Evolutionary conservation across 164 flowering plant species (phyloP).

Genomic region (Chimonanthus praecox): DNA sequence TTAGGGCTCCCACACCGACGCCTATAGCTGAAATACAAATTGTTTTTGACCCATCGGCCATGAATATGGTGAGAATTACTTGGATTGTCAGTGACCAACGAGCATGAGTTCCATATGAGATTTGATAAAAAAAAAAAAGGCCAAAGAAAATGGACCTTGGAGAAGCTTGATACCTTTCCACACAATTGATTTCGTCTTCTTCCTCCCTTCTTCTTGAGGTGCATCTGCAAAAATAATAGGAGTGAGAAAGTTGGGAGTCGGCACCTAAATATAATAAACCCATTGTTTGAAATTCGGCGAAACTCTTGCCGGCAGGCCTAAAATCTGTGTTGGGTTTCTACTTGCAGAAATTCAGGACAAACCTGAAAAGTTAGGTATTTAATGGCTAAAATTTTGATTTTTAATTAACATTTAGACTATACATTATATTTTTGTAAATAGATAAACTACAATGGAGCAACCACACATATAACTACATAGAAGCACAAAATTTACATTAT

Average conservation of each 20-base stretch:
- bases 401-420: not conserved
- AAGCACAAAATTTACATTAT: too few relatives aligned
- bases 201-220: not conserved
- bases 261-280: not conserved
- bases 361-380: not conserved
- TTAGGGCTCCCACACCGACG: slow-evolving; percentile 3
- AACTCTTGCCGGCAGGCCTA: not conserved
- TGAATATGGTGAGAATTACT: not conserved
- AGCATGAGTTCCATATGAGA: not conserved
- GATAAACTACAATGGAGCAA: not conserved
- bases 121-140: not conserved
- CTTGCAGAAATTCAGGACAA: not conserved
- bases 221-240: not conserved
- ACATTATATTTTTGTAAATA: not conserved
- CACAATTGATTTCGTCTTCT: not conserved
- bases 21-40: slow-evolving; percentile 1
- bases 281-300: not conserved
- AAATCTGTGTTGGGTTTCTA: not conserved
- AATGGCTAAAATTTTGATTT: not conserved
- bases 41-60: not conserved
- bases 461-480: too few relatives aligned
- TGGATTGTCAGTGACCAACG: not conserved
- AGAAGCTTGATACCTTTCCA: not conserved
- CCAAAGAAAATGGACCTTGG: not conserved
- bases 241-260: not conserved